Evolutionary conservation across 305 asterid genomes (phyloP).

Genomic region (Solanum hybrid): DNA sequence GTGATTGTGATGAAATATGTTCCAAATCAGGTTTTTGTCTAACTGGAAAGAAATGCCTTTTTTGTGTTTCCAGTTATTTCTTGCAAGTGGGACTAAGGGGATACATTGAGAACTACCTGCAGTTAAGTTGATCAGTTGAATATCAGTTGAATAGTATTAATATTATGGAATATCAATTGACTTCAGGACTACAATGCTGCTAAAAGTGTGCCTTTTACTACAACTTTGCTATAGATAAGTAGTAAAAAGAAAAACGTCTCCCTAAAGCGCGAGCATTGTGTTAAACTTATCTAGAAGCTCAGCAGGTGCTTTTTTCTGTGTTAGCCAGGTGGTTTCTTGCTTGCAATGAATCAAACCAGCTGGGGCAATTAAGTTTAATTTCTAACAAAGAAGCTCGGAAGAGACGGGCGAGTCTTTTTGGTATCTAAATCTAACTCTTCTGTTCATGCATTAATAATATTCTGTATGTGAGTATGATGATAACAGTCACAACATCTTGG

Average conservation of each 20-base stretch:
- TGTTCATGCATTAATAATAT: neutral
- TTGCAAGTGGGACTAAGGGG: neutral
- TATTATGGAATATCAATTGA: neutral
- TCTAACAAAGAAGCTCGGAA: neutral
- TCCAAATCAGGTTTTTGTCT: neutral
- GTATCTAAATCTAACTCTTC: neutral
- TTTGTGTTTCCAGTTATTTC: neutral
- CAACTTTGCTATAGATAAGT: neutral
- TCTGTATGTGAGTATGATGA: neutral
- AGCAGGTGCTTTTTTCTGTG: neutral
- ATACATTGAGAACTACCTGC: neutral
- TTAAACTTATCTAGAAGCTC: neutral
- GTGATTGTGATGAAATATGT: neutral
- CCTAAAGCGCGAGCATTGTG: neutral
- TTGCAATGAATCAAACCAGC: neutral
- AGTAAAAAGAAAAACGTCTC: neutral
- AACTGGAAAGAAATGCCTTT: neutral
- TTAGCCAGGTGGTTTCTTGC: neutral
- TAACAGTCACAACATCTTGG: neutral
- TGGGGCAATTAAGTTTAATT: neutral
- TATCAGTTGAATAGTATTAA: neutral
- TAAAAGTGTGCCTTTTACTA: neutral
- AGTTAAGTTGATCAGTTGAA: slow-evolving; percentile 1
- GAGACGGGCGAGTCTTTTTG: neutral
- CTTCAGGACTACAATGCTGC: neutral